phyloP scores from a whole-genome alignment of 2,329 filamentous ascomycete genomes.

The Simplicillium aogashimaense region DNA sequence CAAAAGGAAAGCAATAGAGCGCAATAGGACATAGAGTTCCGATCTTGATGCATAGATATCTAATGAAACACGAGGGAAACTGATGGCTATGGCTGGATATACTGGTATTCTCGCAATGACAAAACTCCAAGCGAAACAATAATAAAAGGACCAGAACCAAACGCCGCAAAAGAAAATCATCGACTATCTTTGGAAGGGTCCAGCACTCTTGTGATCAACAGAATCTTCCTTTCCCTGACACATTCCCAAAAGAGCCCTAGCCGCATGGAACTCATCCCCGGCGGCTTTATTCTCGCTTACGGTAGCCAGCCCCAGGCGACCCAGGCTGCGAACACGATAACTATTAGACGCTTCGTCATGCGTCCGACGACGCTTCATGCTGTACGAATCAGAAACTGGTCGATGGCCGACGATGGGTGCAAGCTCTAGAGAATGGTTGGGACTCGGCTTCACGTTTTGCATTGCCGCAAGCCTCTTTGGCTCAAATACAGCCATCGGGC shows the following conservation, averaged over 20 bases:
- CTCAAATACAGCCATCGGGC: no score
- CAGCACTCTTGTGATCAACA: not conserved
- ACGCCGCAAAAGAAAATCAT: not conserved
- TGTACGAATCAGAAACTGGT: not conserved
- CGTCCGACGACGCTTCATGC: no score
- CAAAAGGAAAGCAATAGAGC: slow-evolving; percentile 19
- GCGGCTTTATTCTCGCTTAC: not conserved
- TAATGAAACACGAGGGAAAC: slow-evolving; percentile 1
- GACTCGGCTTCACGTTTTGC: not conserved
- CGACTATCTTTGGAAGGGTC: not conserved
- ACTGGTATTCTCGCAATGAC: no score
- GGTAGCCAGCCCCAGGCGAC: no score
- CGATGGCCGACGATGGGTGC: not conserved
- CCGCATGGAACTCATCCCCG: slow-evolving; percentile 7
- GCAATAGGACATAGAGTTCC: not conserved
- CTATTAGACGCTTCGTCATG: no score
- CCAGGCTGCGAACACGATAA: no score
- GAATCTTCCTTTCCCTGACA: slow-evolving; percentile 3
- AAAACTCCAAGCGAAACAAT: not conserved
- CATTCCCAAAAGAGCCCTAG: slow-evolving; percentile 7
- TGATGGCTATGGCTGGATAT: not conserved
- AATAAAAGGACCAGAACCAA: not conserved
- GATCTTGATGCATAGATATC: not conserved
- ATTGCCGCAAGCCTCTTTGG: no score
- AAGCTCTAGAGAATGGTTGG: not conserved